Percentiles rank a stretch among this genome's conserved stretches.
Conservation (phyloP, 139 green algal genomes). For the Nannochloris sp. region DNA sequence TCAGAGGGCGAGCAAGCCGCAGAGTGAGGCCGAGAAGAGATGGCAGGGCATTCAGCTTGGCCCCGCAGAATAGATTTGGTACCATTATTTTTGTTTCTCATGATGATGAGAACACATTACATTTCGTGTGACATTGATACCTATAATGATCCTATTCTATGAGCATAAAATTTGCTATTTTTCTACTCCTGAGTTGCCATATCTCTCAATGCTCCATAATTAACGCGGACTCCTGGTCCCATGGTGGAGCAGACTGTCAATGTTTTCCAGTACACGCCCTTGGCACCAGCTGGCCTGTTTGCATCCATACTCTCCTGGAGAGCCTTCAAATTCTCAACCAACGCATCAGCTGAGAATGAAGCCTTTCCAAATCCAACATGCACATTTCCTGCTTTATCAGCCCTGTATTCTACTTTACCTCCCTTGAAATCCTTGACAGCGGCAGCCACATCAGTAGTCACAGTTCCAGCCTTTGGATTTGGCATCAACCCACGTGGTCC, state of each 20-base stretch:
- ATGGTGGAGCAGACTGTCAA: slow-evolving; percentile 90
- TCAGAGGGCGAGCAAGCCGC: not conserved
- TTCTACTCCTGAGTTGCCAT: slow-evolving; percentile 12
- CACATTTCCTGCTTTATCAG: slow-evolving; percentile 97
- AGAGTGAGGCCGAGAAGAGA: not conserved
- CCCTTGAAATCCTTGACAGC: slow-evolving; percentile 97
- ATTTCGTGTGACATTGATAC: not conserved
- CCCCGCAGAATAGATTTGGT: not conserved
- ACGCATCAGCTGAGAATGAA: slow-evolving; percentile 71
- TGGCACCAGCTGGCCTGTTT: slow-evolving; percentile 92
- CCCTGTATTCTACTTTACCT: slow-evolving; percentile 97
- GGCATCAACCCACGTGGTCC: slow-evolving; percentile 95
- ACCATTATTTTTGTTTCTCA: not conserved
- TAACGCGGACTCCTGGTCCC: slow-evolving; percentile 79
- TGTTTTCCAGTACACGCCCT: slow-evolving; percentile 96
- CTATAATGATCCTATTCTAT: not conserved
- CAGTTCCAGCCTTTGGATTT: slow-evolving; percentile 99
- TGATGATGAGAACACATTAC: not conserved
- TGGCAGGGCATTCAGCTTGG: not conserved
- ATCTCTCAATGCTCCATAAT: slow-evolving; percentile 48
- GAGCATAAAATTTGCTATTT: slow-evolving; percentile 8
- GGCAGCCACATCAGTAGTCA: slow-evolving; percentile 87
- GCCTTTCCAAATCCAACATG: slow-evolving; percentile 90
- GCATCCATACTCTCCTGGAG: slow-evolving; percentile 79
- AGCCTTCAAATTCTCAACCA: slow-evolving; percentile 90